Percentiles rank a stretch among this genome's conserved stretches.
phyloP scores from a whole-genome alignment of 2,329 filamentous ascomycete genomes.

The Ophiostoma perfectum region DNA sequence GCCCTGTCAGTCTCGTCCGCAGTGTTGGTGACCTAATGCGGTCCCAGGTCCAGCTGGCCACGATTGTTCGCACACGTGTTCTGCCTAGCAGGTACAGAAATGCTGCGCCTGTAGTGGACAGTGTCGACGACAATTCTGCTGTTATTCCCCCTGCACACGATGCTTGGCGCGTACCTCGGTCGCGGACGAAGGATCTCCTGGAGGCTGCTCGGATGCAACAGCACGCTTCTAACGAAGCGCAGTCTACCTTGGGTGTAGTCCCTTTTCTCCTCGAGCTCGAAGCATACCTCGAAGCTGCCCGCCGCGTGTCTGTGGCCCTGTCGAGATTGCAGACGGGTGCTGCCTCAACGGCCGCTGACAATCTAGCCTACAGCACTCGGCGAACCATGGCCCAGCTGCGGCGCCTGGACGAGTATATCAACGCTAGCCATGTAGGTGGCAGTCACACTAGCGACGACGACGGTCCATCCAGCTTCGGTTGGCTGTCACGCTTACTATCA shows the following conservation, averaged over 20 bases:
- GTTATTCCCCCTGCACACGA: slow-evolving; percentile 15
- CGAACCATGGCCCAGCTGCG: slow-evolving; percentile 22
- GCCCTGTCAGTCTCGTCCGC: slow-evolving; percentile 18
- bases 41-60: slow-evolving; percentile 70
- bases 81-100: neutral
- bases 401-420: slow-evolving; percentile 5
- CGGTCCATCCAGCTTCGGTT: neutral
- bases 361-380: slow-evolving; percentile 17
- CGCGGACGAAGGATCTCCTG: slow-evolving; percentile 19
- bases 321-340: slow-evolving; percentile 21
- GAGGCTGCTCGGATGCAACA: neutral
- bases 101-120: neutral
- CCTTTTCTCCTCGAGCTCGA: slow-evolving; percentile 67
- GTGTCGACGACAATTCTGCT: neutral
- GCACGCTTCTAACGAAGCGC: neutral
- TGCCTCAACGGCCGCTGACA: slow-evolving; percentile 18
- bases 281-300: slow-evolving; percentile 65
- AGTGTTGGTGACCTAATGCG: slow-evolving; percentile 51
- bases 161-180: slow-evolving; percentile 23
- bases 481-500: neutral
- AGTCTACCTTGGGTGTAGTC: no score
- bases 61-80: slow-evolving; percentile 47
- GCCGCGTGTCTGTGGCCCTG: slow-evolving; percentile 21
- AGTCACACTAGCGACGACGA: slow-evolving; percentile 26
- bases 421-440: neutral